A percentile compares a stretch with the other conserved stretches of the same genome.
Evolutionary conservation across 2,329 filamentous ascomycete species (phyloP).

Genomic region (Fusarium stilboides): DNA sequence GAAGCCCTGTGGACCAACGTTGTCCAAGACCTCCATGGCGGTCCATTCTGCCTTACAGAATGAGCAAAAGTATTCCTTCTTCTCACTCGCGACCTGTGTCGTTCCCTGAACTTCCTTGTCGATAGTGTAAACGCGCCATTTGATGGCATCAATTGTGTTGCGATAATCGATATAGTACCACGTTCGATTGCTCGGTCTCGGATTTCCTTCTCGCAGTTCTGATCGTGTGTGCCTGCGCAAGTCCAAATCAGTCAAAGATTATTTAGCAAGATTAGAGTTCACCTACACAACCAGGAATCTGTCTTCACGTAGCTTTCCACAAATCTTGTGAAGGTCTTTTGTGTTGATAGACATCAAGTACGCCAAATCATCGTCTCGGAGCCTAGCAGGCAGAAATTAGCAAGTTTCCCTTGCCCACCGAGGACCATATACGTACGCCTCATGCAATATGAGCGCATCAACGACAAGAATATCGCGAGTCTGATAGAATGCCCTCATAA

Average conservation of each 20-base stretch:
- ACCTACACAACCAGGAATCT: conserved; percentile 85
- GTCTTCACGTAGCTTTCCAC: conserved; percentile 87
- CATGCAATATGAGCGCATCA: conserved; percentile 89
- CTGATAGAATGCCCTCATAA: conserved; percentile 88
- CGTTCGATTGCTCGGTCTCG: conserved; percentile 85
- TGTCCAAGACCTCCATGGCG: conserved; percentile 88
- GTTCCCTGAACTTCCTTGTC: conserved; percentile 90
- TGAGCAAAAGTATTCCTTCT: conserved; percentile 91
- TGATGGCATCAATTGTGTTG: conserved; percentile 94
- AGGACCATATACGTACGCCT: conserved; percentile 69
- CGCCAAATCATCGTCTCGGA: conserved; percentile 90
- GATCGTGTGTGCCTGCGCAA: conserved; percentile 71
- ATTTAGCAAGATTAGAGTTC: conserved; percentile 4
- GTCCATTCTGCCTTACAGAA: conserved; percentile 91
- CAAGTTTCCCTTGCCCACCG: conserved; percentile 55
- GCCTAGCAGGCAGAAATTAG: conserved; percentile 74
- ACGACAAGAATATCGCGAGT: conserved; percentile 88
- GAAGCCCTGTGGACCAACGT: conserved; percentile 79
- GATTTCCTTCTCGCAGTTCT: conserved; percentile 85
- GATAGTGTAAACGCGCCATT: conserved; percentile 91
- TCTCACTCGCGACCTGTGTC: conserved; percentile 84
- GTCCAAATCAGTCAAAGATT: conserved; percentile 61
- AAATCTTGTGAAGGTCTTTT: conserved; percentile 92
- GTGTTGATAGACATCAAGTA: conserved; percentile 90
- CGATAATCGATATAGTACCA: conserved; percentile 99